Base-by-base conservation (phyloP, 352 stramenopile species). In the Phytophthora ramorum region DNA sequence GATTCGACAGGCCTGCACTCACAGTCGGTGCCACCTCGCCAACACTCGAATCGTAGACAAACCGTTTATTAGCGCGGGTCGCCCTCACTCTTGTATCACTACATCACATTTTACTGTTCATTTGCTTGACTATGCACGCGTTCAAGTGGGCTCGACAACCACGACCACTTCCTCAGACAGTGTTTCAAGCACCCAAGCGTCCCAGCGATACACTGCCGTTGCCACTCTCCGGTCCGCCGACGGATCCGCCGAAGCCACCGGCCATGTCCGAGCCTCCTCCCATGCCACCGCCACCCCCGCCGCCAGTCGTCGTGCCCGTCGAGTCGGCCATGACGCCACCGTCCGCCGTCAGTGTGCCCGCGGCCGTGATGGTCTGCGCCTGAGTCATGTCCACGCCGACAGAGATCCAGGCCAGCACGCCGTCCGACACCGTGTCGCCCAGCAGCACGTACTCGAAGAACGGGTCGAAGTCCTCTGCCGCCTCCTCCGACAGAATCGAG, bases 401-500 rank as follows among this genome's bases (percentile, higher is more conserved):
- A 6, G 24, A 28, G 63, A 81, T 70, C 73, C 5, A 6, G 24
- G 5, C 24, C 24, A 28, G 24, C 24, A 28, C 24, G 34, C 70
- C 70, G 44, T 78, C 70, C 17, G 49, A 28, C 24, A 72, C 44
- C 14, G n/a, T 57, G 44, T 75, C 66, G 44, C 70, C 70, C 51
- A 79, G 50, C n/a, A 58, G 46, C 50, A 66, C 56, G 48, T 73
- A 74, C 55, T 73, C 43, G 13, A 76, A 49, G 3, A 79, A 32
- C 3, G 66, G 71, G 38, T 79, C 66, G 19, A 73, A 78, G 22
- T 60, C 60, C 8, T 60, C 24, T 1, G 55, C 61, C 60, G 69
- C 60, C 19, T 72, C 64, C 41, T 80, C 60, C 0, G 71, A 40
- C 13, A 76, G 41, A 40, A 75, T 54, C 28, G 49, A 41, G 59